A percentile compares a stretch with the other conserved stretches of the same genome.
Conservation (phyloP, 352 stramenopile genomes). For the Globisporangium recalcitrans region DNA sequence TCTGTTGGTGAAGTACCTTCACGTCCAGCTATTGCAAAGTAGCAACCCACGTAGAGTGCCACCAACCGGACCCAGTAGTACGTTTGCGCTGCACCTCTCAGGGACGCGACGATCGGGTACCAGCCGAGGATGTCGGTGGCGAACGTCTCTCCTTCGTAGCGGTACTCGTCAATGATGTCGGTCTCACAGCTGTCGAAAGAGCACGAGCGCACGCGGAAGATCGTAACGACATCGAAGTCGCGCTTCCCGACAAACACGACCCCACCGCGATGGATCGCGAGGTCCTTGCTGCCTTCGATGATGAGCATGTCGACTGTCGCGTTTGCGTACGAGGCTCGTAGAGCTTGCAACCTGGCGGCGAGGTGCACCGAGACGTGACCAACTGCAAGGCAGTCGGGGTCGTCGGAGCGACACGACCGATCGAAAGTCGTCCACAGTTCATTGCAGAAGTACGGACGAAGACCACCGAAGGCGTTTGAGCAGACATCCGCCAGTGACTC, state of each 20-base stretch:
- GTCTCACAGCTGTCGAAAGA: no score
- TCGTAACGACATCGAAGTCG: conserved; percentile 6
- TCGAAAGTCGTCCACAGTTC: conserved; percentile 11
- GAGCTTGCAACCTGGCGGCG: no score
- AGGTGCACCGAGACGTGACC: conserved; percentile 2
- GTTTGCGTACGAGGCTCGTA: no score
- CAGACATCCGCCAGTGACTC: conserved; percentile 4
- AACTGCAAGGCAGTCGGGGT: conserved; percentile 3
- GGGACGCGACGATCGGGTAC: background rate
- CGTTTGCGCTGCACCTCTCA: conserved; percentile 2
- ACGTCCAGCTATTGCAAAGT: background rate
- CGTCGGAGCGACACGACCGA: background rate
- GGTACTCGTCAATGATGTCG: conserved; percentile 13
- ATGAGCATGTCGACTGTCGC: conserved; percentile 11
- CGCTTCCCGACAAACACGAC: conserved; percentile 6
- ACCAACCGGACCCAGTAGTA: conserved; percentile 15
- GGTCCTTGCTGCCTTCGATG: conserved; percentile 8
- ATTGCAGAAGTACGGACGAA: conserved; percentile 14
- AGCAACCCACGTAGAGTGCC: conserved; percentile 4
- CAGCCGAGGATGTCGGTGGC: conserved; percentile 4
- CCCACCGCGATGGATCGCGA: conserved; percentile 2
- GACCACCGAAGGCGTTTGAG: conserved; percentile 5
- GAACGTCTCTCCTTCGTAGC: conserved; percentile 14
- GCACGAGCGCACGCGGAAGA: conserved; percentile 7
- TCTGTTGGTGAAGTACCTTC: no score